Evolutionary conservation across 441 rosid genomes (phyloP).

Genomic region (Sinapis alba): DNA sequence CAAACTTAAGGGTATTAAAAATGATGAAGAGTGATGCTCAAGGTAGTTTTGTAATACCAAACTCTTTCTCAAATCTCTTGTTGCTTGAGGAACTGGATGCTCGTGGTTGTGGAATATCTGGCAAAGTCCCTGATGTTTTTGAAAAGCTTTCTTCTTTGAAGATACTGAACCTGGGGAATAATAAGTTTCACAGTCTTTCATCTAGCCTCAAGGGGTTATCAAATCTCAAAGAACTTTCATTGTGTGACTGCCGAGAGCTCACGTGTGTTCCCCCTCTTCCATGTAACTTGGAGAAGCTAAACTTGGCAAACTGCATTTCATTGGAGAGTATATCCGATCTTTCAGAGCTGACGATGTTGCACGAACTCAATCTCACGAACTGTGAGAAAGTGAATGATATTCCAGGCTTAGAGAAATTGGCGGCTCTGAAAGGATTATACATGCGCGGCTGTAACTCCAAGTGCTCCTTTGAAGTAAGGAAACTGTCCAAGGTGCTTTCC

Average conservation of each 20-base stretch:
- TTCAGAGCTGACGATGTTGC: conserved; percentile 45
- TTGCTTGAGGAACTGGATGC: conserved; percentile 61
- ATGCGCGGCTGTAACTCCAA: conserved; percentile 50
- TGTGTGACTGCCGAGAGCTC: conserved; percentile 54
- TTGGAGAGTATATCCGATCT: conserved; percentile 49
- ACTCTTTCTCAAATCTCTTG: conserved; percentile 54
- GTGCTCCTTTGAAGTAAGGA: conserved; percentile 15
- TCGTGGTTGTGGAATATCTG: conserved; percentile 54
- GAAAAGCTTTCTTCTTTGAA: conserved; percentile 45
- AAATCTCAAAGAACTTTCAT: conserved; percentile 47
- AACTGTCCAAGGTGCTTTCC: conserved; percentile 57
- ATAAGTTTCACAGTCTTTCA: conserved; percentile 18
- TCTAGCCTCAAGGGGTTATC: conserved; percentile 49
- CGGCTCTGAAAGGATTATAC: conserved; percentile 48
- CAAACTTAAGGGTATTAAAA: conserved; percentile 43
- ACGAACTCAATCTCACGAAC: conserved; percentile 53
- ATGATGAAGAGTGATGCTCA: conserved; percentile 44
- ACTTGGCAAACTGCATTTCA: conserved; percentile 48
- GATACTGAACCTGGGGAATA: not conserved
- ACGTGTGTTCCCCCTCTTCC: conserved; percentile 65
- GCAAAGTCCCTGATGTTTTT: conserved; percentile 59
- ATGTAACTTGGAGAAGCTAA: conserved; percentile 44
- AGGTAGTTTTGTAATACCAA: conserved; percentile 36
- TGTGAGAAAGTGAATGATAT: conserved; percentile 54
- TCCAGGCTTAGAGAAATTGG: conserved; percentile 56